Base-by-base conservation (phyloP, 164 flowering plant genomes). In the Aristolochia contorta region DNA sequence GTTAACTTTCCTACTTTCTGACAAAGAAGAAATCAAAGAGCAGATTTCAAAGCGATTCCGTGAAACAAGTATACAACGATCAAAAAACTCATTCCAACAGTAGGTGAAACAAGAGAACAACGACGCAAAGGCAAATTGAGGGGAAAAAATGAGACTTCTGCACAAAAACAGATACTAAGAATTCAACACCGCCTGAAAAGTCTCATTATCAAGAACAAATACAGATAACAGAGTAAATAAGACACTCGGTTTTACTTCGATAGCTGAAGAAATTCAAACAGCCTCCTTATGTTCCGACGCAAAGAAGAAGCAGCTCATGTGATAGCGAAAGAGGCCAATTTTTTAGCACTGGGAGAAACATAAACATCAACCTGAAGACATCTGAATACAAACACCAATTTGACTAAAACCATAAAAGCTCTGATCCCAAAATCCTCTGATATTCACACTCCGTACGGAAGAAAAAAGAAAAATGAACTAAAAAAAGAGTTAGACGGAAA, bases 391-490 rank as follows among this genome's bases (percentile, higher is more conserved):
- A 54, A 54, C 12, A 14, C 18, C 6, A 55, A 18, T 56, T 19
- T 19, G 48, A 19, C 27, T 18, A 37, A 58, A 43, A 57, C 32
- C 33, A n/a, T n/a, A 15, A 23, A 3, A 32, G 19, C 75, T 65
- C 79, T 53, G 67, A 69, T 69, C 69, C 61, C 33, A 56, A 62
- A 67, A 71, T 47, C 59, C 45, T 16, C 43, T 48, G 45, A 64
- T 64, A 65, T 16, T 58, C 23, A 47, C 57, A 61, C 20, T 23
- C 48, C 61, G 66, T 65, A 23, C 57, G 5, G 47, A 10, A 57
- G 16, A 21, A 57, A 22, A 57, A 14, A 57, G n/a, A 21, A 37
- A n/a, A 16, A 37, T 8, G 25, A 20, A n/a, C n/a, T n/a, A n/a
- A n/a, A n/a, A n/a, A n/a, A n/a, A n/a, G n/a, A n/a, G n/a, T n/a